Base-by-base conservation (phyloP, 1,284 basidiomycete genomes). In the Ceratobasidium theobromae region DNA sequence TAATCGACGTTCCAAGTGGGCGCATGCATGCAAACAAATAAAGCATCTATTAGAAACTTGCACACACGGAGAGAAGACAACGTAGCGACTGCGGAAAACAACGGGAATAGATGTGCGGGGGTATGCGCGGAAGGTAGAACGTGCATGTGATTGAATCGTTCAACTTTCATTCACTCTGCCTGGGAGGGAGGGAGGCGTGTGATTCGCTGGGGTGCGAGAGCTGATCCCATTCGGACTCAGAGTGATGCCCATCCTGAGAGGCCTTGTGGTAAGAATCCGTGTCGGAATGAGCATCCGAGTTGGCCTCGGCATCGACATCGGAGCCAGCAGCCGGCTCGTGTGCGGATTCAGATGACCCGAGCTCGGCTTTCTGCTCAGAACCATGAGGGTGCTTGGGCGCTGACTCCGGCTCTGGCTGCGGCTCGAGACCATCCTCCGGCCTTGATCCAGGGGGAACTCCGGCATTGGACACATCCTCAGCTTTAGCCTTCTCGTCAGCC, bases 161-260 rank as follows among this genome's bases (percentile, higher is more conserved):
- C 28, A 32, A 32, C 21, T 16, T 28, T 52, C 48, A 62, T 49
- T 62, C 46, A 38, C 32, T 49, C 28, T 62, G 46, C 41, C 52
- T 45, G 35, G 58, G 46, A 52, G 58, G 58, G 76, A 77, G 68
- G 78, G 76, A 71, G 80, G 79, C 58, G 79, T 79, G 70, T 81
- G 66, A 81, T 67, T 81, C 79, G 70, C 88, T n/a, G n/a, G n/a
- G n/a, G n/a, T n/a, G n/a, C n/a, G n/a, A 87, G 77, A 92, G 77
- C 72, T 81, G 86, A 77, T 92, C 90, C 90, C 90, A 93, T 74
- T 92, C 90, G 40, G 87, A 79, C 78, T 89, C 89, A 62, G 90
- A 92, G 48, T 88, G 88, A 68, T 88, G 87, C 41, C 86, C 85
- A 62, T 66, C 65, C 16, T 78, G 60, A 80, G 81, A 62, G 83